A percentile compares a stretch with the other conserved stretches of the same genome.
Evolutionary conservation across 495 filamentous ascomycete species (phyloP).

Genomic region (Filosporella fistucella): DNA sequence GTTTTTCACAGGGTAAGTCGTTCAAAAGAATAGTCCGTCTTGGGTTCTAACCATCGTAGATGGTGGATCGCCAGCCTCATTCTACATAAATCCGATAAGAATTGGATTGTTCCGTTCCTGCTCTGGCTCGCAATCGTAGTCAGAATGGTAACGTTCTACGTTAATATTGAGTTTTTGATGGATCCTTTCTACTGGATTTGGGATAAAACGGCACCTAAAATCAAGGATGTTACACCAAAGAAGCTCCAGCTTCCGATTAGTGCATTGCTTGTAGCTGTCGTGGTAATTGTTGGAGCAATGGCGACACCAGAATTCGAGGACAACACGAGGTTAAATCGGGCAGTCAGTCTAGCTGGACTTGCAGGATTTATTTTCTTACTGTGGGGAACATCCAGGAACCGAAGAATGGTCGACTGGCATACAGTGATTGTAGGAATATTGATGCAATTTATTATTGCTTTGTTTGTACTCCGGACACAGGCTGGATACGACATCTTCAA

Average conservation of each 20-base stretch:
- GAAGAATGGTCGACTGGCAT: conserved; percentile 65
- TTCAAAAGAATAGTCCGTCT: not conserved
- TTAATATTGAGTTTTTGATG: conserved; percentile 60
- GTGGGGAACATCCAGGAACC: conserved; percentile 64
- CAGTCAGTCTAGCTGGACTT: conserved; percentile 72
- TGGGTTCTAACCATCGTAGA: conserved; percentile 32
- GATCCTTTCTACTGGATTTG: conserved; percentile 61
- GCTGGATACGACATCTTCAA: conserved; percentile 77
- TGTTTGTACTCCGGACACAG: conserved; percentile 75
- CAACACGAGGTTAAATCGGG: conserved; percentile 73
- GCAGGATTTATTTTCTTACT: conserved; percentile 61
- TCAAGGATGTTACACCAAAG: conserved; percentile 50
- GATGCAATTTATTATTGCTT: conserved; percentile 74
- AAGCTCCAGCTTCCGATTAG: conserved; percentile 52
- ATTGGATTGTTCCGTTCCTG: conserved; percentile 80
- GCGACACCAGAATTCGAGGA: conserved; percentile 61
- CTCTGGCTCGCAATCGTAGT: conserved; percentile 72
- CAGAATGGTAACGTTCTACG: conserved; percentile 65
- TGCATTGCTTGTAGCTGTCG: conserved; percentile 54
- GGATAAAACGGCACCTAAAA: conserved; percentile 44
- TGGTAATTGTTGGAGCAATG: conserved; percentile 71
- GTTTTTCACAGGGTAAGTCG: not conserved
- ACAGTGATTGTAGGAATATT: conserved; percentile 85
- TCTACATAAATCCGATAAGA: conserved; percentile 59
- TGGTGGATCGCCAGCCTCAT: conserved; percentile 86